Percentiles rank a stretch among this genome's conserved stretches.
Conservation (phyloP, 176 grass and related monocot species). For the Aegilops speltoides region DNA sequence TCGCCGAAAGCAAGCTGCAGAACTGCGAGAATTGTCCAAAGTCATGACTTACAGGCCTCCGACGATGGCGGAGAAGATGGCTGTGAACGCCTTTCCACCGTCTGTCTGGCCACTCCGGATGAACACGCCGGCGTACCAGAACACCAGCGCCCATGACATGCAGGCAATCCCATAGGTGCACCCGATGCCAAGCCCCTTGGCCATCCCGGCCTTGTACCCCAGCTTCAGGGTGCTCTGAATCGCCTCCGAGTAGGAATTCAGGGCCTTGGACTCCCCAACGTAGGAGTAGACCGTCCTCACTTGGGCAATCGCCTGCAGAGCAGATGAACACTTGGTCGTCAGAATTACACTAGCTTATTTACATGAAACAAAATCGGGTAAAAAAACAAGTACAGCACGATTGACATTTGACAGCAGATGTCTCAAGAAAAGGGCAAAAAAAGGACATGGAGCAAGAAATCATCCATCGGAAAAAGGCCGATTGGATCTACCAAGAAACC, state of each 20-base stretch:
- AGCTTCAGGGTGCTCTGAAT: conserved; percentile 82
- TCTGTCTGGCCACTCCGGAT: conserved; percentile 77
- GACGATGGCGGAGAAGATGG: conserved; percentile 87
- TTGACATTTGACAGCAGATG: conserved; percentile 20
- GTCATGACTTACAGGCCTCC: conserved; percentile 67
- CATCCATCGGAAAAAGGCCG: neutral
- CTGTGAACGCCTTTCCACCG: conserved; percentile 84
- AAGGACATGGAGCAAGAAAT: conserved; percentile 39
- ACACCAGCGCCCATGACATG: conserved; percentile 90
- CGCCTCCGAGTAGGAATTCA: conserved; percentile 69
- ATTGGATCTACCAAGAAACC: conserved; percentile 39
- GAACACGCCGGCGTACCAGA: conserved; percentile 90
- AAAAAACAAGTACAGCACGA: conserved; percentile 19
- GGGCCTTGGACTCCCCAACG: conserved; percentile 75
- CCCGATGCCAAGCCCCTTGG: conserved; percentile 85
- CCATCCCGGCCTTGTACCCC: conserved; percentile 87
- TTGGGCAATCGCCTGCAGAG: conserved; percentile 67
- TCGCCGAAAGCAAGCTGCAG: neutral
- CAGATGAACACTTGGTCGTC: conserved; percentile 14
- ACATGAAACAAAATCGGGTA: neutral
- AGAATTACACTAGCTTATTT: conserved; percentile 28
- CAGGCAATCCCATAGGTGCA: conserved; percentile 90
- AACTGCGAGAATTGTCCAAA: neutral
- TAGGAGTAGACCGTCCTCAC: conserved; percentile 84
- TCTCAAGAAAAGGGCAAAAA: conserved; percentile 28